Conservation (phyloP, 1,139 yeast genomes). For the Meyerozyma smithsonii region DNA sequence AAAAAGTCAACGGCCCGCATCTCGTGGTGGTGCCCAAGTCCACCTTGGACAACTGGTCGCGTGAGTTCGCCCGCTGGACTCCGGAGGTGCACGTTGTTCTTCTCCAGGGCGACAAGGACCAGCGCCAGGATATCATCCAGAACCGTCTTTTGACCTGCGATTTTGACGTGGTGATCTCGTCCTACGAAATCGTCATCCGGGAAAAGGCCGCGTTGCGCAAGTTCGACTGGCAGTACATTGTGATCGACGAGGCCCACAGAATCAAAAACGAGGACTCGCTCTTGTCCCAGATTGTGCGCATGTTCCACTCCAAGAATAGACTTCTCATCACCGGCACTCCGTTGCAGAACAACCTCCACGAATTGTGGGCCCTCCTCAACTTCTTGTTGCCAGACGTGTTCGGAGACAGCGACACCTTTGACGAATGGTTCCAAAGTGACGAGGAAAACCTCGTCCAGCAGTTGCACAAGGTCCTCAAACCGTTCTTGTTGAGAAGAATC, state of each 20-base stretch:
- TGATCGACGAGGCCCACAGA: constrained; percentile 81
- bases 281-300: constrained; percentile 67
- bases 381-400: constrained; percentile 75
- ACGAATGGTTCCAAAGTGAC: constrained; percentile 57
- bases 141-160: constrained; percentile 52
- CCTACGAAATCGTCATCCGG: constrained; percentile 73
- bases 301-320: constrained; percentile 67
- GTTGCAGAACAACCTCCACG: constrained; percentile 71
- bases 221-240: constrained; percentile 68
- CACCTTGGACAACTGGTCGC: constrained; percentile 73
- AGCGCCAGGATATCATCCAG: constrained; percentile 50
- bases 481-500: constrained; percentile 69
- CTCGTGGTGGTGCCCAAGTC: constrained; percentile 74
- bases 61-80: constrained; percentile 76
- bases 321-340: constrained; percentile 79
- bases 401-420: constrained; percentile 69
- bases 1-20: constrained; percentile 64
- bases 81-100: constrained; percentile 69
- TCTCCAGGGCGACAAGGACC: constrained; percentile 69
- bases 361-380: constrained; percentile 75
- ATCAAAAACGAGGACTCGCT: constrained; percentile 74
- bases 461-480: constrained; percentile 80
- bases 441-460: constrained; percentile 69
- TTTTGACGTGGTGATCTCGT: constrained; percentile 69
- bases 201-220: constrained; percentile 63